Evolutionary conservation across 257 asterid genomes (phyloP), one percentile per base, ranked within the genome.

Genomic region (Scutellaria galericulata): DNA sequence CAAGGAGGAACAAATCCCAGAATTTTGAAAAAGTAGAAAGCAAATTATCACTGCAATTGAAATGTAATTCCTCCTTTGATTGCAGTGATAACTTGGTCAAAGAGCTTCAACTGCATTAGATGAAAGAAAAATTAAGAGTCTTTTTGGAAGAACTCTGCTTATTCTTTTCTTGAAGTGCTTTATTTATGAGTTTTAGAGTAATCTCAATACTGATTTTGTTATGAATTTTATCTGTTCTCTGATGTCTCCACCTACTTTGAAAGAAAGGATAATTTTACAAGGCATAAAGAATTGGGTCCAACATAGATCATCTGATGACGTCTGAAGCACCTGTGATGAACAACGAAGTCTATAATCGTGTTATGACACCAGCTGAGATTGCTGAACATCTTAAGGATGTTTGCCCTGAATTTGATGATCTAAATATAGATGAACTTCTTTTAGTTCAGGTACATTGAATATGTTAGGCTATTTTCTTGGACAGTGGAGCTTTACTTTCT

Each of bases 351-450:
- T 79, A 83, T 69, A 69, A 39, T 78, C 84, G 80, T 72, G 76
- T 73, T 80, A 51, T 87, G 71, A 80, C 85, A 59, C 92, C 88
- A n/a, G 86, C 85, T 64, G 92, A 89, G 81, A 76, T 90, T 56
- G 96, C 95, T 46, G 91, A 86, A 66, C 84, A 86, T 80, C 73
- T 88, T 48, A 86, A 82, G 78, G 91, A 87, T 41, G 76, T 87
- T 58, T 87, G 83, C 78, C 97, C 96, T 5, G 98, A 91, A 80
- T 87, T 86, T 48, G 88, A 86, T 15, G 97, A 89, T 83, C 88
- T 89, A 11, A 82, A 87, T 70, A 84, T 59, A 62, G 95, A 94
- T 77, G 99, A 89, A 70, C 83, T 94, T 83, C 87, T 89, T 69
- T 71, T 84, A 69, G 84, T 86, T 79, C 89, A 86, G 92, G 87